phyloP scores from a whole-genome alignment of 192 early-diverging fungal species.

The Mortierella antarctica region DNA sequence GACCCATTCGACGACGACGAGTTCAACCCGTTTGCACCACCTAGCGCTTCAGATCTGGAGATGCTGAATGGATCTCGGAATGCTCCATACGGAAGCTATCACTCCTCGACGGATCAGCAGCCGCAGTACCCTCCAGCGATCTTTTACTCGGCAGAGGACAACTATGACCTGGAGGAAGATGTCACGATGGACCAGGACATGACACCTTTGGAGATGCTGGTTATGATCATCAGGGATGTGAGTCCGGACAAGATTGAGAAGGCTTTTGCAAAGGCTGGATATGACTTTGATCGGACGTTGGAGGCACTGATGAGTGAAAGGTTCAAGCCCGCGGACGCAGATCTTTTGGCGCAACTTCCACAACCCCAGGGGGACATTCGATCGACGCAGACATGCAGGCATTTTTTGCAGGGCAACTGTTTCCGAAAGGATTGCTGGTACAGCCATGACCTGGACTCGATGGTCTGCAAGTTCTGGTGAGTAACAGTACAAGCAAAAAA shows the following conservation, averaged over 20 bases:
- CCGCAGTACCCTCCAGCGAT: constrained; percentile 33
- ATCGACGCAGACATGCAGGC: constrained; percentile 57
- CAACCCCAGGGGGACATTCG: constrained; percentile 9
- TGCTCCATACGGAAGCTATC: constrained; percentile 23
- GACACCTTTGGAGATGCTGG: constrained; percentile 59
- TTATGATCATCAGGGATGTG: constrained; percentile 54
- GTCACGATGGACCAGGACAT: constrained; percentile 55
- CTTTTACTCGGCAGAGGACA: constrained; percentile 24
- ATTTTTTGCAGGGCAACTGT: constrained; percentile 66
- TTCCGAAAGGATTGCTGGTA: constrained; percentile 68
- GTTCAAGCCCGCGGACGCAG: neutral
- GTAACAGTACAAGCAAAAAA: neutral
- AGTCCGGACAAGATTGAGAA: constrained; percentile 50
- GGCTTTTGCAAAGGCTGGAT: constrained; percentile 48
- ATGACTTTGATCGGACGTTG: constrained; percentile 58
- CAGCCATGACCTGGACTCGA: constrained; percentile 62
- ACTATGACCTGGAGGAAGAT: constrained; percentile 15
- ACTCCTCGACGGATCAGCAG: neutral
- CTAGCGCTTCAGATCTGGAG: constrained; percentile 39
- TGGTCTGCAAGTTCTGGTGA: constrained; percentile 72
- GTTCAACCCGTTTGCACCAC: constrained; percentile 52
- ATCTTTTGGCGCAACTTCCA: constrained; percentile 3
- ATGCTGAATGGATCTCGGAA: constrained; percentile 19
- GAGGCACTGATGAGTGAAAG: constrained; percentile 37
- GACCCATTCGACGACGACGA: constrained; percentile 53